Evolutionary conservation across 352 stramenopile genomes (phyloP).

Genomic region (Blastocystis sp.): DNA sequence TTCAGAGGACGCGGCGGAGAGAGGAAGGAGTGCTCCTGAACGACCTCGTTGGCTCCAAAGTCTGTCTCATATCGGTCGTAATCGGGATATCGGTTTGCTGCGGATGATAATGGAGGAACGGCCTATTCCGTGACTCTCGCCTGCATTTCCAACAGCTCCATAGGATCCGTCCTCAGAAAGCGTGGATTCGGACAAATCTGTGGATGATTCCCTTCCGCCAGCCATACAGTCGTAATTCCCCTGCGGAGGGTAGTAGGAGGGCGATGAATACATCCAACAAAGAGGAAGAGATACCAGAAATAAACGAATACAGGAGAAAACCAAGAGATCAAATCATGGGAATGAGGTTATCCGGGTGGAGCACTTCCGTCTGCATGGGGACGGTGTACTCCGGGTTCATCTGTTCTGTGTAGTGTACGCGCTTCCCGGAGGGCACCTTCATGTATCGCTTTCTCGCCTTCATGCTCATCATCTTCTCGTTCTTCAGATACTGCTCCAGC

Average conservation of each 20-base stretch:
- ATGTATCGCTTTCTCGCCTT: slow-evolving; percentile 59
- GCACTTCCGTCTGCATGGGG: not conserved
- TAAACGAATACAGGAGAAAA: not conserved
- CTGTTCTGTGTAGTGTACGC: not conserved
- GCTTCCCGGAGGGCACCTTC: slow-evolving; percentile 52
- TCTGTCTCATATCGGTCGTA: not conserved
- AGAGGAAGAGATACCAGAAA: slow-evolving; percentile 26
- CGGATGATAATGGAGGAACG: not conserved
- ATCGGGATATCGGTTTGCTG: not conserved
- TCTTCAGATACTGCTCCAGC: slow-evolving; percentile 41
- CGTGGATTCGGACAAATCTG: not conserved
- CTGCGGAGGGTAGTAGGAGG: not conserved
- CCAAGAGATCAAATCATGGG: slow-evolving; percentile 19
- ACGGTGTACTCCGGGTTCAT: not conserved
- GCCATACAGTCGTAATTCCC: not conserved
- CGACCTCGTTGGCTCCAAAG: not conserved
- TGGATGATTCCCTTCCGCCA: not conserved
- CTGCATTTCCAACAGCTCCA: not conserved
- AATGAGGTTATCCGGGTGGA: slow-evolving; percentile 4
- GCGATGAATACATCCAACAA: not conserved
- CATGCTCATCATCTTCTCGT: not conserved
- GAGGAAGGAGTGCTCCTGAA: not conserved
- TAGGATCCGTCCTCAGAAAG: not conserved
- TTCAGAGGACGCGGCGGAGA: slow-evolving; percentile 46
- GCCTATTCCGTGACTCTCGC: not conserved